Evolutionary conservation across 2,329 filamentous ascomycete genomes (phyloP), one percentile per base, ranked within the genome.

Genomic region (Stagonosporopsis vannaccii): DNA sequence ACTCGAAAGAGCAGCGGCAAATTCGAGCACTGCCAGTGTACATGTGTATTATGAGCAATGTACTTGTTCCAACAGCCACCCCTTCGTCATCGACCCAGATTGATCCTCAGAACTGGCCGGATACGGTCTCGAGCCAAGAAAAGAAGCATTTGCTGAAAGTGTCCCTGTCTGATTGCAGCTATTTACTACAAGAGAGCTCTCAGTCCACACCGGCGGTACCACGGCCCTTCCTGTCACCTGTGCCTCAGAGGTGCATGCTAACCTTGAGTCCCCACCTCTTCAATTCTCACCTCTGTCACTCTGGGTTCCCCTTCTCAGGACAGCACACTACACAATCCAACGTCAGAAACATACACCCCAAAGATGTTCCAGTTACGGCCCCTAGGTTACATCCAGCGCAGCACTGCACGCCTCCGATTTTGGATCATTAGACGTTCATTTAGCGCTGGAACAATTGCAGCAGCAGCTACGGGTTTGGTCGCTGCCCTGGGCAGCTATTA

Each of bases 11-110:
- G 45, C 32, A 47, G 35, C 40, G 49, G 49, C 40, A 48, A 39
- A 58, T 51, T 55, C 49, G 45, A 51, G 43, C 51, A 41, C 25
- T 22, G 17, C 42, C 41, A 30, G 40, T 66, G 61, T 66, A 66
- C 47, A 65, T 65, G 51, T 66, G 60, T 65, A 66, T 59, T 48
- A 62, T 62, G 60, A 62, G 23, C 28, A 62, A 66, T 60, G 53
- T 62, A 62, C 52, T 55, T 43, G 41, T 57, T 58, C 40, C 25
- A 54, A 28, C 36, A 49, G 13, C 45, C 45, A 22, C 23, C 6
- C 13, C 13, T 20, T 15, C n/a, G 25, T 8, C 33, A 30, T 23
- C n/a, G 22, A 23, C n/a, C n/a, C n/a, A n/a, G n/a, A 6, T 23
- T 23, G 13, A 23, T 7, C 12, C 25, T 22, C 20, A 23, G 12